Base-by-base conservation (phyloP, 1,284 basidiomycete species). In the Stygiomarasmius scandens region DNA sequence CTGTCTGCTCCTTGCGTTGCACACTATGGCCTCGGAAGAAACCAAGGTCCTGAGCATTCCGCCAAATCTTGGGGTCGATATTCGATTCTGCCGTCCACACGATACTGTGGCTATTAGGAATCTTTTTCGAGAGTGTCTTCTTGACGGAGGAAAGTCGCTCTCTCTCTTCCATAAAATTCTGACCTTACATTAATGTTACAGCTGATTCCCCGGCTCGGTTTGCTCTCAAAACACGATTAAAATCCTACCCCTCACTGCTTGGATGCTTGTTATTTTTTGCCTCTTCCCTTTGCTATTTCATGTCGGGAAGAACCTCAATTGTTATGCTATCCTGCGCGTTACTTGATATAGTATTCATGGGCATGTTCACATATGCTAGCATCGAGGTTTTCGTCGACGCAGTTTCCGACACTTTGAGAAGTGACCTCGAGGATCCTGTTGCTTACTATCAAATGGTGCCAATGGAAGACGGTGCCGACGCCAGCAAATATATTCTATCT, bases 381-480 rank as follows among this genome's bases (percentile, higher is more conserved):
- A 20, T 53, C 36, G 45, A 19, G 5, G 43, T 56, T 10, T 59
- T 53, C 19, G 16, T 50, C 36, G 27, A 38, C 9, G 56, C 29
- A 32, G 29, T 12, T 32, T 32, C 29, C 12, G 29, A 32, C 12
- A 32, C 5, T 12, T 12, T 32, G 29, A 32, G 29, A 32, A 32
- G 6, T 10, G 66, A 70, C 38, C 55, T 69, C 19, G 51, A 54
- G 22, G 60, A 67, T 52, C 61, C 68, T 10, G 50, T 48, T 3
- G 46, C 55, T 1, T 49, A 64, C 41, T 71, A 70, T 38, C 52
- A 58, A 19, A 52, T 69, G 52, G 22, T 47, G 11, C 46, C 20
- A 22, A 12, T 45, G 16, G 53, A 49, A 14, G 46, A 50, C 27
- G 44, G 20, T 27, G 10, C 32, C 25, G 55, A 10, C 56, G 54